Evolutionary conservation across 805 yeast genomes (phyloP), one percentile per base, ranked within the genome.

Genomic region (Kluyveromyces wickerhamii): DNA sequence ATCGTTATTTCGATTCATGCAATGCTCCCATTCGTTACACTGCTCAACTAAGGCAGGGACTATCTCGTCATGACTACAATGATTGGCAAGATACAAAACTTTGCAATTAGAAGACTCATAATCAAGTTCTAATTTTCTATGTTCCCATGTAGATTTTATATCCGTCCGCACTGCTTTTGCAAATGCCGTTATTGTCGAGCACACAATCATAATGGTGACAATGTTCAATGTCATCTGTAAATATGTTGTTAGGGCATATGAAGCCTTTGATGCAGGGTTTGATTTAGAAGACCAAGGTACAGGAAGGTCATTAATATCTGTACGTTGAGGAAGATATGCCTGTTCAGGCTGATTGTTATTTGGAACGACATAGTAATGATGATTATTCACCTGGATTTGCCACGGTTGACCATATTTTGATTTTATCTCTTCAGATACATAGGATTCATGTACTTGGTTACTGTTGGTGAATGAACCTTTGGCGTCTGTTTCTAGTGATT

Each of bases 1-100:
- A 42, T 48, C 66, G 52, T 46, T 60, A 36, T 77, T 73, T 45
- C 74, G 71, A 32, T 65, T 65, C 82, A 79, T 78, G 50, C 89
- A 80, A 29, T 66, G 65, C 34, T 66, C 70, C 87, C 86, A 82
- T 38, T 66, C 60, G 11, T 63, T 58, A 54, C 92, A 82, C 24
- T 66, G 63, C 17, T 60, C 58, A 37, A 70, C 72, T 38, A 80
- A 51, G 2, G 78, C 81, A 1, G 87, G 81, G 2, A 69, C 74
- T 7, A 73, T 60, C 3, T 66, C 59, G 8, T 66, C 72, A 3
- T 74, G 74, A 11, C 62, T 62, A 52, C 94, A 82, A 24, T 65
- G 53, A 53, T 81, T 82, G 8, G 66, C 70, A 23, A 57, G 29
- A 50, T 70, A 81, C 13, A 71, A 59, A 19, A 70, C 54, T 17